Evolutionary conservation across 2,329 filamentous ascomycete species (phyloP).

Genomic region (Trichoderma sp.): DNA sequence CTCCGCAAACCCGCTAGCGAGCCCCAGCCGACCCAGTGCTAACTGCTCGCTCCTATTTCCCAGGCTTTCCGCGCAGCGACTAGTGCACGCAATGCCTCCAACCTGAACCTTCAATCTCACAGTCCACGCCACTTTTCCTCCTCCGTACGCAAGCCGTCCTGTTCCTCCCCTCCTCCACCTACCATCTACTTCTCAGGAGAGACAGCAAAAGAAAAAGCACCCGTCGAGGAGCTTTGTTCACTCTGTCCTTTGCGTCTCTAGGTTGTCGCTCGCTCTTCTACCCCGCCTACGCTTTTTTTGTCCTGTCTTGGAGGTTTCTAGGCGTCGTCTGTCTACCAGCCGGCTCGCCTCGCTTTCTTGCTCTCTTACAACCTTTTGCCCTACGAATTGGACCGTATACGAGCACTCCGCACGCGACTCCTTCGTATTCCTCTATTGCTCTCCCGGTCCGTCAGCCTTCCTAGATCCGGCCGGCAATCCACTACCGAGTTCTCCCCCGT

Average conservation of each 20-base stretch:
- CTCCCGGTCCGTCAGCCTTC: background rate
- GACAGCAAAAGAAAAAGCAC: background rate
- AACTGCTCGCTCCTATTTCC: background rate
- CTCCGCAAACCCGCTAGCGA: background rate
- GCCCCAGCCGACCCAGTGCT: slow-evolving; percentile 11
- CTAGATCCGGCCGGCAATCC: background rate
- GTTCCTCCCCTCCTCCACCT: background rate
- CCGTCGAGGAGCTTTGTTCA: background rate
- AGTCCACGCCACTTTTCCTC: slow-evolving; percentile 14
- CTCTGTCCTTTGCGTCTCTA: slow-evolving; percentile 3
- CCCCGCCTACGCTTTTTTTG: background rate
- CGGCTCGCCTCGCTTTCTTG: background rate
- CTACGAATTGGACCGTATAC: background rate
- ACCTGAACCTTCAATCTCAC: slow-evolving; percentile 7
- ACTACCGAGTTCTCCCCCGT: background rate
- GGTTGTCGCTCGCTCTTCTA: slow-evolving; percentile 11
- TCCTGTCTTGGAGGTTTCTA: background rate
- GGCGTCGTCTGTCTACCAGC: background rate
- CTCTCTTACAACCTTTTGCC: background rate
- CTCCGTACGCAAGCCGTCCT: background rate
- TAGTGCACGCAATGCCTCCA: background rate
- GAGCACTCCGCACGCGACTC: background rate
- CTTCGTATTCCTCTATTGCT: slow-evolving; percentile 7
- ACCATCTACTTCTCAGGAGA: background rate
- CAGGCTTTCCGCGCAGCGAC: background rate